Conservation (phyloP, 345 rosid species). For the Noccaea caerulescens region DNA sequence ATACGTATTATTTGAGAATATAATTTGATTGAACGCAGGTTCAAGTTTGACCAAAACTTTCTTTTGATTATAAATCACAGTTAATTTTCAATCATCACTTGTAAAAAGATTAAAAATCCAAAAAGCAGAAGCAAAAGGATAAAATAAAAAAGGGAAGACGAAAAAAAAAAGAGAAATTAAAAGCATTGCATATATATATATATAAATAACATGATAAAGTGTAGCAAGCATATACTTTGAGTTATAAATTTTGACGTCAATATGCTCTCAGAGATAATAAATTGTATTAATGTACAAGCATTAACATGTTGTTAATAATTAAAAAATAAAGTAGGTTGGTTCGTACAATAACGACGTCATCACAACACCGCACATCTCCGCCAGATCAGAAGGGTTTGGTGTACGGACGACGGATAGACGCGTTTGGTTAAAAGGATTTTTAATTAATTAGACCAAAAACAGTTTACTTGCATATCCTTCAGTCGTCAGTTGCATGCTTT, state of each 20-base stretch:
- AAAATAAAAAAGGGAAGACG: background rate
- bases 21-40: too few relatives aligned
- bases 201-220: background rate
- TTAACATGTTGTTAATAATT: background rate
- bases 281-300: conserved; percentile 2
- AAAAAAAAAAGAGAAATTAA: background rate
- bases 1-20: too few relatives aligned
- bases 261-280: conserved; percentile 2
- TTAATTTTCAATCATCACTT: conserved; percentile 9
- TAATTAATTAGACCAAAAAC: background rate
- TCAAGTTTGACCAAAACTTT: too few relatives aligned
- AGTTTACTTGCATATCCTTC: background rate
- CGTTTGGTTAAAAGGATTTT: background rate
- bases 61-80: background rate
- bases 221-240: conserved; percentile 4
- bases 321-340: conserved; percentile 13
- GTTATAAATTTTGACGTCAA: conserved; percentile 6
- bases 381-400: background rate
- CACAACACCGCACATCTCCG: conserved; percentile 24
- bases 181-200: background rate
- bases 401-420: conserved; percentile 36
- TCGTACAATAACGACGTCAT: conserved; percentile 40
- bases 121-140: conserved; percentile 14
- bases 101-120: background rate
- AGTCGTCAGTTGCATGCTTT: background rate